A percentile compares a stretch with the other conserved stretches of the same genome.
These are phyloP conservation scores for Trichophyton simii DNA, from an alignment of 2,329 filamentous ascomycete species.

Conservation along the genomic window DNA sequence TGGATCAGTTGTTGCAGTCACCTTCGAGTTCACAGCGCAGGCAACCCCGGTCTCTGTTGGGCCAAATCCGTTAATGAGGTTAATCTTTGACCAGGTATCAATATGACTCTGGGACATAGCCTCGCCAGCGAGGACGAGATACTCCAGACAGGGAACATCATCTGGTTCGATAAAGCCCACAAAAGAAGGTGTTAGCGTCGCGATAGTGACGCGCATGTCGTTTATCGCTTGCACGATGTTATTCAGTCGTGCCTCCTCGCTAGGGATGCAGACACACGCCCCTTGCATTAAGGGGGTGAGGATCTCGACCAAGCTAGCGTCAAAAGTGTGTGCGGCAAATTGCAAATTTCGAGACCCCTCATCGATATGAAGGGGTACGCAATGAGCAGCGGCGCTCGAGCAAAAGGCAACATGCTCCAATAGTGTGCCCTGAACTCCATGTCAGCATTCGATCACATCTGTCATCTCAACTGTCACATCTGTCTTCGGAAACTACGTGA, in stretches of 20 bases:
- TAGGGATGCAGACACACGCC: constrained; percentile 48
- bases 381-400: constrained; percentile 43
- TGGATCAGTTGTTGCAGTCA: constrained; percentile 22
- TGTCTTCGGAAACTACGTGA: neutral
- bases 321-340: constrained; percentile 44
- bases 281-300: constrained; percentile 44
- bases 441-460: neutral
- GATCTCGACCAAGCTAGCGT: constrained; percentile 43
- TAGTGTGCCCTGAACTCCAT: constrained; percentile 42
- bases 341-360: constrained; percentile 45
- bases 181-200: constrained; percentile 49
- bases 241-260: constrained; percentile 36
- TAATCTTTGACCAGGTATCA: constrained; percentile 26
- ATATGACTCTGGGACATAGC: constrained; percentile 36
- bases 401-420: constrained; percentile 50
- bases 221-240: constrained; percentile 41
- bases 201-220: constrained; percentile 41
- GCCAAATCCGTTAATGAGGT: constrained; percentile 33
- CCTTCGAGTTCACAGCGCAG: constrained; percentile 23
- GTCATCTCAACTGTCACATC: neutral
- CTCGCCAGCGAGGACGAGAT: constrained; percentile 35
- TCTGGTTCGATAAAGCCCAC: constrained; percentile 36
- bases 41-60: constrained; percentile 32
- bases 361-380: constrained; percentile 37
- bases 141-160: constrained; percentile 32